Evolutionary conservation across 306 rosid genomes (phyloP), one percentile per base, ranked within the genome.

Genomic region (Prunus campanulata): DNA sequence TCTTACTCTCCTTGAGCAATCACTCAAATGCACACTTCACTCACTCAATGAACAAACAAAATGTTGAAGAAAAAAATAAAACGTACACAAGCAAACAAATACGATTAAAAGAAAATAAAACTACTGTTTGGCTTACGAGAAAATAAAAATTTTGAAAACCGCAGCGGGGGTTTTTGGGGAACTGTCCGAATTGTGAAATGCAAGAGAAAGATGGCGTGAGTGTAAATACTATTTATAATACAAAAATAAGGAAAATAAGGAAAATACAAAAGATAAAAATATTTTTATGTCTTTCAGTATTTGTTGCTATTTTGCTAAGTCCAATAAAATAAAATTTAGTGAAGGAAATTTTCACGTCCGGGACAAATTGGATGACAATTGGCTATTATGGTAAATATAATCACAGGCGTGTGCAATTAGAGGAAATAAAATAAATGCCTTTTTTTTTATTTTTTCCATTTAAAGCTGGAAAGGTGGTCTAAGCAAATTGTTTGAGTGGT

Each of bases 291-390:
- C 6, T 15, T 16, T 16, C 6, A 51, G n/a, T 51, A 19, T n/a
- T 55, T n/a, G 61, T 55, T 2, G 24, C 24, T 56, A 56, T 56
- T 56, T 56, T 85, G 82, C 90, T 80, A 88, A 84, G 79, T 84
- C 92, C 96, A 68, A 90, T 92, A 83, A 88, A 70, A 87, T 88
- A 86, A 85, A 90, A 87, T 88, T 78, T 83, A 77, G 90, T 92
- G 87, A 76, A 87, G 80, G 85, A 70, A 79, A 77, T 9, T 87
- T 88, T 92, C 86, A 85, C 85, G 89, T 92, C 93, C 97, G 93
- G 78, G 84, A 83, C 79, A 84, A 88, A 68, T 83, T 71, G 47
- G 54, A 71, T 57, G 7, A 4, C 77, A 56, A 9, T 20, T 66
- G 90, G 85, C 72, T 74, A 82, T 54, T 66, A 70, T 69, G 79